Evolutionary conservation across 2,329 filamentous ascomycete genomes (phyloP).

Genomic region (Aspergillus texensis): DNA sequence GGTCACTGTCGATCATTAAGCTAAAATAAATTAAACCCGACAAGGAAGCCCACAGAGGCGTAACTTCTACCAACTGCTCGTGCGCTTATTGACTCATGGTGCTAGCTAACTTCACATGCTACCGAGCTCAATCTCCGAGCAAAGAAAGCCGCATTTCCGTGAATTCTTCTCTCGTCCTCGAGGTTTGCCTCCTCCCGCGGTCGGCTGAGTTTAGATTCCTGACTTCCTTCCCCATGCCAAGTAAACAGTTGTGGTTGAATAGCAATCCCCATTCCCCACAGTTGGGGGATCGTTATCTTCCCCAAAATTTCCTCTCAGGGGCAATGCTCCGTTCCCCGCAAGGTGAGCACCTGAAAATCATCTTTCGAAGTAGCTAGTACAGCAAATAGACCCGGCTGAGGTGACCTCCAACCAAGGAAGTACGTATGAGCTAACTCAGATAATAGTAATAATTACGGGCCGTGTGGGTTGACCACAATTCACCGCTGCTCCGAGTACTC

Average conservation of each 20-base stretch:
- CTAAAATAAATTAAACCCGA: constrained; percentile 12
- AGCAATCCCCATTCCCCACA: constrained; percentile 1
- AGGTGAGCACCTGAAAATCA: background rate
- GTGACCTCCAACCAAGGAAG: background rate
- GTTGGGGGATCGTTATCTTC: background rate
- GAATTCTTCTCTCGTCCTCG: background rate
- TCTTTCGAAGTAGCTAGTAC: background rate
- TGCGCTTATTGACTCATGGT: background rate
- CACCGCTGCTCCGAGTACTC: constrained; percentile 3
- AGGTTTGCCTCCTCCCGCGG: background rate
- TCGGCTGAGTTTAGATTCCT: background rate
- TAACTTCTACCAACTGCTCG: background rate
- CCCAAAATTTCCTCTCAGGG: constrained; percentile 2
- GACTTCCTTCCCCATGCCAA: background rate
- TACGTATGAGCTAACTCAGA: background rate
- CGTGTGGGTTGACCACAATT: constrained; percentile 3
- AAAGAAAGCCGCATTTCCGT: constrained; percentile 5
- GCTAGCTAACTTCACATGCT: constrained; percentile 20
- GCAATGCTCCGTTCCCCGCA: background rate
- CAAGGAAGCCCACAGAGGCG: constrained; percentile 1
- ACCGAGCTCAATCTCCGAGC: constrained; percentile 15
- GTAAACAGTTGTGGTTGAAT: background rate
- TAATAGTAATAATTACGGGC: background rate
- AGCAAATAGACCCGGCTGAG: background rate
- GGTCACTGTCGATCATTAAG: constrained; percentile 16